A percentile compares a stretch with the other conserved stretches of the same genome.
Conservation (phyloP, 2,329 filamentous ascomycete species). For the Penicillium olsonii region DNA sequence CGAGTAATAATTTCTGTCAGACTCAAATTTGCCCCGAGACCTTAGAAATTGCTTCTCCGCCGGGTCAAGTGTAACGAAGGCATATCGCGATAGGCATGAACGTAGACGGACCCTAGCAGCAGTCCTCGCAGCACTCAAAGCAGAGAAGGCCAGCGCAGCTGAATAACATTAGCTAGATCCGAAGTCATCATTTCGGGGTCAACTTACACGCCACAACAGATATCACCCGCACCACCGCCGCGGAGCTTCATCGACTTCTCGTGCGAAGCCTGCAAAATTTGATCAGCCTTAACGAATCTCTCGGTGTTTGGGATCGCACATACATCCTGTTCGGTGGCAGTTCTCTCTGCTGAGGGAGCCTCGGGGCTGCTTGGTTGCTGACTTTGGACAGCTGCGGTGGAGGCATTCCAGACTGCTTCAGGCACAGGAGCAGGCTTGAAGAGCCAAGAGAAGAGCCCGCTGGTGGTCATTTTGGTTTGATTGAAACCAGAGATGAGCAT, state of each 20-base stretch:
- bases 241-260: constrained; percentile 30
- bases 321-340: constrained; percentile 28
- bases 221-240: constrained; percentile 31
- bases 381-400: constrained; percentile 24
- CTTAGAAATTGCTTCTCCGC: neutral
- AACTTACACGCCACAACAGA: constrained; percentile 37
- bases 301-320: neutral
- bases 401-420: constrained; percentile 21
- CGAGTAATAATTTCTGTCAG: neutral
- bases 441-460: constrained; percentile 27
- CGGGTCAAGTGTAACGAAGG: neutral
- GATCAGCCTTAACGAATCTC: neutral
- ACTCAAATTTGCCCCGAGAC: neutral
- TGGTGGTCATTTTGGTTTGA: constrained; percentile 20
- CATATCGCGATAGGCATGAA: neutral
- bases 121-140: constrained; percentile 35
- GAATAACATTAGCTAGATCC: constrained; percentile 6
- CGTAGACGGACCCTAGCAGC: constrained; percentile 25
- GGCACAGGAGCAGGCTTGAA: constrained; percentile 23
- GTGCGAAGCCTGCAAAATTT: constrained; percentile 14
- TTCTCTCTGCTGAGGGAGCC: constrained; percentile 21
- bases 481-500: neutral
- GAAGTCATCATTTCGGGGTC: neutral
- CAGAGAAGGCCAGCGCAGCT: constrained; percentile 34
- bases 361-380: constrained; percentile 30